Conservation (phyloP, 495 filamentous ascomycete species). For the Copromyces sp. region DNA sequence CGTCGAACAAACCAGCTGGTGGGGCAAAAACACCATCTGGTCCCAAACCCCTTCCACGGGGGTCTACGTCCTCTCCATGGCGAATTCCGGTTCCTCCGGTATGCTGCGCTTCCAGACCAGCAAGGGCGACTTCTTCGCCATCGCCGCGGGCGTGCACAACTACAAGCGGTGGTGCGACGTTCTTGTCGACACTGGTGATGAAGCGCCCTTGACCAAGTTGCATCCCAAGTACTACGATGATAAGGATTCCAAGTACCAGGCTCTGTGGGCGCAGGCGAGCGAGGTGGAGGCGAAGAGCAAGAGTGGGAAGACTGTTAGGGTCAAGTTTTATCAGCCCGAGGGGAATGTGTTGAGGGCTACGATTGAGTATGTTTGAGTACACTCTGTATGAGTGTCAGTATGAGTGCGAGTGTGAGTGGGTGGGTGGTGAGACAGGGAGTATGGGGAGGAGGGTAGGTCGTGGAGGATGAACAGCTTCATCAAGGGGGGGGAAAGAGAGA, state of each 20-base stretch:
- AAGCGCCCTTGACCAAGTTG: background rate
- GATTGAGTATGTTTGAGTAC: background rate
- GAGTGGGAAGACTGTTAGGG: background rate
- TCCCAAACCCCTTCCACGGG: background rate
- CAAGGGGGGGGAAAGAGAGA: background rate
- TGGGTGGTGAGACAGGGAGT: background rate
- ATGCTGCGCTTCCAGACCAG: conserved; percentile 3
- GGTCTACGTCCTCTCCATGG: background rate
- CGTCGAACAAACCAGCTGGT: conserved; percentile 4
- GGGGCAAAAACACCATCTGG: conserved; percentile 1
- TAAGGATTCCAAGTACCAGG: conserved; percentile 5
- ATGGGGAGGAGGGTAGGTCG: background rate
- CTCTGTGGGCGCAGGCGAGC: conserved; percentile 3
- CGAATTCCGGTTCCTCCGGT: background rate
- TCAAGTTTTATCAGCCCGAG: background rate
- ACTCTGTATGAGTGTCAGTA: too few relatives aligned
- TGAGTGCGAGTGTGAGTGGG: background rate
- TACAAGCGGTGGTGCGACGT: conserved; percentile 9
- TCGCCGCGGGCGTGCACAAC: conserved; percentile 5
- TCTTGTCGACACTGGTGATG: background rate
- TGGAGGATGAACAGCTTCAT: background rate
- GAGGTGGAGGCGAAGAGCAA: background rate
- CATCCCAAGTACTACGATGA: conserved; percentile 5
- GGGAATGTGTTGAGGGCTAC: conserved; percentile 6
- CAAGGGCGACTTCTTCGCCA: conserved; percentile 3